phyloP scores from a whole-genome alignment of 345 rosid species.

The Syzygium jambos region DNA sequence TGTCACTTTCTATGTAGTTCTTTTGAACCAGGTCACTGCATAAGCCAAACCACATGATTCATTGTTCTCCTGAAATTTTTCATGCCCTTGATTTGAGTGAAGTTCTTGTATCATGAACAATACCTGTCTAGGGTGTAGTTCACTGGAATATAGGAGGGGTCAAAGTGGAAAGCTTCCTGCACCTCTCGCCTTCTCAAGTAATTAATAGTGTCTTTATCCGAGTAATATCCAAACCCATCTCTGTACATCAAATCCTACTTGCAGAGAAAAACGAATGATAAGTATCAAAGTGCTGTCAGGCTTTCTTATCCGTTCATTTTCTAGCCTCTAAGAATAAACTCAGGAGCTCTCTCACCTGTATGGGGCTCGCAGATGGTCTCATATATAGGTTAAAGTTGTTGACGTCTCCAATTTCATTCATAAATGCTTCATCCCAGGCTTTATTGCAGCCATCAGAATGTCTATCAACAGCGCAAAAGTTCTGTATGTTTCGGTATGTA shows the following conservation, averaged over 20 bases:
- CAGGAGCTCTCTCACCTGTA: not conserved
- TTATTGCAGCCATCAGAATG: not conserved
- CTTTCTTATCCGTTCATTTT: not conserved
- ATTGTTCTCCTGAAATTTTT: not conserved
- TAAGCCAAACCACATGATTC: not conserved
- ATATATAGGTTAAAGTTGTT: not conserved
- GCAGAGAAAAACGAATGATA: not conserved
- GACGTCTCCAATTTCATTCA: not conserved
- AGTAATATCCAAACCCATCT: not conserved
- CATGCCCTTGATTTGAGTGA: not conserved
- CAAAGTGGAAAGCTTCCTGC: not conserved
- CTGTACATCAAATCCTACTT: not conserved
- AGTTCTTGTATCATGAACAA: not conserved
- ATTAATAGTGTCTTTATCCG: not conserved
- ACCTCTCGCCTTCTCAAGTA: not conserved
- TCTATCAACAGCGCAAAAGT: not conserved
- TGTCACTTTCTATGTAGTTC: not conserved
- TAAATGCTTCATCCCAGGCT: not conserved
- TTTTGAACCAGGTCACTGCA: not conserved
- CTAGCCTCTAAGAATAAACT: not conserved
- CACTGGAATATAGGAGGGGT: not conserved
- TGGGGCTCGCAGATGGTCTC: not conserved
- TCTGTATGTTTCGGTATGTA: too few species aligned
- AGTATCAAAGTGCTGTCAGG: not conserved
- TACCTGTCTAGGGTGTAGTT: not conserved